Conservation (phyloP, 768 basidiomycete species). For the Rhizopogon vesiculosus region DNA sequence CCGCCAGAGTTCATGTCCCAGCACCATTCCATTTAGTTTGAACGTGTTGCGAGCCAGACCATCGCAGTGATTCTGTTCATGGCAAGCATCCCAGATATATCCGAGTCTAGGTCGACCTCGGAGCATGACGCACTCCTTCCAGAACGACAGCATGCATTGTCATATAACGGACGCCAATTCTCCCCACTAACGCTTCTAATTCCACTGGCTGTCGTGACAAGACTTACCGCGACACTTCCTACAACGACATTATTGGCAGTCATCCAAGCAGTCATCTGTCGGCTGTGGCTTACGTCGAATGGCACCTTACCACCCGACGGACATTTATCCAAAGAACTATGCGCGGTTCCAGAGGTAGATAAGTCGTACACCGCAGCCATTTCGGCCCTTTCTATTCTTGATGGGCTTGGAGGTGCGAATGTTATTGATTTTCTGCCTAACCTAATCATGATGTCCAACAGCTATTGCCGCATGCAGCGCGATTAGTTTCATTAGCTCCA, state of each 20-base stretch:
- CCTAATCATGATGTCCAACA: conserved; percentile 6
- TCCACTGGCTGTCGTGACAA: conserved; percentile 20
- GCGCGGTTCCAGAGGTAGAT: conserved; percentile 16
- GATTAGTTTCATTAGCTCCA: conserved; percentile 19
- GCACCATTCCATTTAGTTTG: too few species aligned
- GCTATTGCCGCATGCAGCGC: conserved; percentile 19
- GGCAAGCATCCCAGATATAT: neutral
- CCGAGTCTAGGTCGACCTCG: neutral
- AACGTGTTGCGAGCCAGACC: too few species aligned
- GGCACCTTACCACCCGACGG: conserved; percentile 8
- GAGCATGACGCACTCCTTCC: neutral
- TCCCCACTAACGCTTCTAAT: conserved; percentile 19
- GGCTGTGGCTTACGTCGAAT: conserved; percentile 15
- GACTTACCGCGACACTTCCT: conserved; percentile 16
- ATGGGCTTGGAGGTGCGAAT: conserved; percentile 18
- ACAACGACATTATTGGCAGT: conserved; percentile 22
- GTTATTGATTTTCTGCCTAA: neutral
- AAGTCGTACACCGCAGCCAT: conserved; percentile 16
- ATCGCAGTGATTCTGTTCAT: neutral
- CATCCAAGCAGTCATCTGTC: conserved; percentile 21
- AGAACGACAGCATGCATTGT: neutral
- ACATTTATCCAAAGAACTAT: conserved; percentile 9
- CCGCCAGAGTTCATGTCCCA: too few species aligned
- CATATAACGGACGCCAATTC: neutral
- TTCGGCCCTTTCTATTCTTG: conserved; percentile 9